Base-by-base conservation (phyloP, 345 rosid genomes). In the Citrus australasica region DNA sequence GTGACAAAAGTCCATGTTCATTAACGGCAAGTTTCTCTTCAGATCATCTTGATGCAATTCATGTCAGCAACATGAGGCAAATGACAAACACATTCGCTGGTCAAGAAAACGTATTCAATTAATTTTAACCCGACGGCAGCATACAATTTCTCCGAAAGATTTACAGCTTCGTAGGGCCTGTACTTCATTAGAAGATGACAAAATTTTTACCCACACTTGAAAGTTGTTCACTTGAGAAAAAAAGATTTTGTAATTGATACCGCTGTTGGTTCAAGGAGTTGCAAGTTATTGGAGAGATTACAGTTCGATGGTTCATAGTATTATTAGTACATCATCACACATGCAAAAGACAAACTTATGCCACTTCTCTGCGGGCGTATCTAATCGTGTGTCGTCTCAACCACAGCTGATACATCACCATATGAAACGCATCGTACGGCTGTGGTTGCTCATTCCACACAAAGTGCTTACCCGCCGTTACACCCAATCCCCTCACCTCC, bases 341-440 rank as follows among this genome's bases (percentile, higher is more conserved):
- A 5, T 17, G 56, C 56, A 17, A 51, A 51, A 16, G 21, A 53
- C 21, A 17, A 5, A 1, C 16, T 56, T 62, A 80, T 9, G 67
- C 87, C 74, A 71, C 77, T 73, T 80, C 76, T 27, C 79, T 76
- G 51, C 85, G 84, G 3, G 84, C 80, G 73, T 87, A 89, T 82
- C 92, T 78, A 55, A 89, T 89, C n/a, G 85, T 59, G 84, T 90
- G 94, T 72, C 94, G 84, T 69, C 90, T 78, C 42, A 82, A 71
- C 94, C 94, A 87, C 16, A 89, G 92, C 82, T 89, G 90, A 84
- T 89, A 90, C 89, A 89, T 83, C 80, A 87, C 84, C 86, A 68
- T 74, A 60, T 87, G 79, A 62, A 87, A 87, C 22, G 89, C 82
- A 84, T 89, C 94, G 28, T 59, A 79, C 76, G 86, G 90, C 88